Conservation (phyloP, 192 early-diverging fungal genomes). For the Hyaloraphidium curvatum region DNA sequence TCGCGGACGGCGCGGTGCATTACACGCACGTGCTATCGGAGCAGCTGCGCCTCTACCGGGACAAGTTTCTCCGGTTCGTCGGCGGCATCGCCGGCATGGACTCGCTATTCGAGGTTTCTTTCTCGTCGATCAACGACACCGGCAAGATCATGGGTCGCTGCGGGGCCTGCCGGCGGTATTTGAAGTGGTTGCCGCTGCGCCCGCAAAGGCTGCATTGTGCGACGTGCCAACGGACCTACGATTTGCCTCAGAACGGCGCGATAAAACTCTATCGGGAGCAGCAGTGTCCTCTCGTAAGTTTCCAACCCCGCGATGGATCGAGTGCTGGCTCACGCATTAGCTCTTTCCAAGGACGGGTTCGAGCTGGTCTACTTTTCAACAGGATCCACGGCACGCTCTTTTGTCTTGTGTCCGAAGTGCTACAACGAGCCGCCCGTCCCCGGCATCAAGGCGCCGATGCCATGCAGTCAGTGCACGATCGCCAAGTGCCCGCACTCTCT, state of each 20-base stretch:
- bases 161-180: constrained; percentile 25
- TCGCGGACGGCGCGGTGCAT: constrained; percentile 18
- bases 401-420: constrained; percentile 26
- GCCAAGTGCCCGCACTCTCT: constrained; percentile 26
- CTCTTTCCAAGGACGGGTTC: too few species aligned
- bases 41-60: constrained; percentile 18
- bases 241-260: constrained; percentile 21
- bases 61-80: constrained; percentile 22
- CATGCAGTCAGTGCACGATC: constrained; percentile 29
- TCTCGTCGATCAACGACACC: constrained; percentile 24
- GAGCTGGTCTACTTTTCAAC: constrained; percentile 30
- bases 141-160: constrained; percentile 25
- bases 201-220: constrained; percentile 24
- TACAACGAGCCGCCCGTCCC: constrained; percentile 27
- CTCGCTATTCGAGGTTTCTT: constrained; percentile 29
- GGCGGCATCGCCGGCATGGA: constrained; percentile 2
- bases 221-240: constrained; percentile 30
- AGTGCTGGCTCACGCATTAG: too few species aligned
- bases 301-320: too few species aligned
- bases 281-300: constrained; percentile 18
- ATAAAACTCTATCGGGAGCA: constrained; percentile 20
- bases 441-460: constrained; percentile 13
- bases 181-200: constrained; percentile 25
- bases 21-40: constrained; percentile 16
- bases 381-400: constrained; percentile 34